phyloP scores from a whole-genome alignment of 352 stramenopile species.

The Pythium dissotocum region DNA sequence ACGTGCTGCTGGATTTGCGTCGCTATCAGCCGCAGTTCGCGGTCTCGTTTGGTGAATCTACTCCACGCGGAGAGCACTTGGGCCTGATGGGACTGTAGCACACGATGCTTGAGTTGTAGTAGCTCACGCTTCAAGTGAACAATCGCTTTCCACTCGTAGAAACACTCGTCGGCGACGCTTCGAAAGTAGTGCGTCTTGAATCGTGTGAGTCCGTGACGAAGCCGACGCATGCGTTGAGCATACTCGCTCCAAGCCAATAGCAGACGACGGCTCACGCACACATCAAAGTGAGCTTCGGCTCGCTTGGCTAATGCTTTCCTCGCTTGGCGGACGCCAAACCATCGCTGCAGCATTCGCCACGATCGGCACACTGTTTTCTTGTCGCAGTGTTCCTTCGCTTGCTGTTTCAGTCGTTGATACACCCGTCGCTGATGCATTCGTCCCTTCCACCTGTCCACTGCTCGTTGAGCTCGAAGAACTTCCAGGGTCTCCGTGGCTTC shows the following conservation, averaged over 20 bases:
- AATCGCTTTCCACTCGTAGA: constrained; percentile 27
- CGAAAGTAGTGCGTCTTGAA: constrained; percentile 35
- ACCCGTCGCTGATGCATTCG: not conserved
- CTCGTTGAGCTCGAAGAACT: not conserved
- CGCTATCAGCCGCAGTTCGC: not conserved
- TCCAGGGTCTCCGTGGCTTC: not conserved
- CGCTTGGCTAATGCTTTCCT: not conserved
- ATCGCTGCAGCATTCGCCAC: not conserved
- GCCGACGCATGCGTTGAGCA: not conserved
- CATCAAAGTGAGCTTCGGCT: not conserved
- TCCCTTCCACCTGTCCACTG: not conserved
- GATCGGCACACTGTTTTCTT: not conserved
- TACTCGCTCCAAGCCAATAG: constrained; percentile 7
- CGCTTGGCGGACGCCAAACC: not conserved
- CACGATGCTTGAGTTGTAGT: constrained; percentile 6
- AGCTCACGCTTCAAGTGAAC: constrained; percentile 14
- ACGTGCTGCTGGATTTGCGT: not conserved
- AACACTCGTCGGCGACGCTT: constrained; percentile 31
- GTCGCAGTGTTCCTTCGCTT: not conserved
- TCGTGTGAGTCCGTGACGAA: constrained; percentile 15
- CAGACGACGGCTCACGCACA: not conserved
- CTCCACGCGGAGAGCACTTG: not conserved
- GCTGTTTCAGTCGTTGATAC: not conserved
- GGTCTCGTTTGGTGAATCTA: not conserved
- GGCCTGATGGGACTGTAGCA: not conserved